These are phyloP conservation scores for Fusarium tupiense DNA, from an alignment of 2,329 filamentous ascomycete species.

Conservation along the genomic window DNA sequence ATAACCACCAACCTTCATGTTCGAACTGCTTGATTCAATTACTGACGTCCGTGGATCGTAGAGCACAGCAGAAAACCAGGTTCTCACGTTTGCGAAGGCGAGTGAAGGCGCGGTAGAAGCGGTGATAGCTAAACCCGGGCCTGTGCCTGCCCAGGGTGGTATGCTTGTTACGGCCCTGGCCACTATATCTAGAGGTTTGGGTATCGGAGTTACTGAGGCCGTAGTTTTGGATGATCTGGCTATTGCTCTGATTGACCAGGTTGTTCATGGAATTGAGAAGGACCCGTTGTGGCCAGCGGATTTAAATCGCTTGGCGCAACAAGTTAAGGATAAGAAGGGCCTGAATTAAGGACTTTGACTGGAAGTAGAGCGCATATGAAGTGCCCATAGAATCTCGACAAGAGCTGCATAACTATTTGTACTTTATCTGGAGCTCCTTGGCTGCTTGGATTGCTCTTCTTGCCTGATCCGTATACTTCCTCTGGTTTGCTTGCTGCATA, in stretches of 20 bases:
- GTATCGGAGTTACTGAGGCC: background rate
- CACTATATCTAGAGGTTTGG: background rate
- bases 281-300: background rate
- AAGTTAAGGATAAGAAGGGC: background rate
- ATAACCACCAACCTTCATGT: no score
- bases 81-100: background rate
- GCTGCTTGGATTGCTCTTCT: background rate
- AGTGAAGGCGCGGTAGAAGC: background rate
- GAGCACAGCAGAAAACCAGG: background rate
- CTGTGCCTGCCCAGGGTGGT: background rate
- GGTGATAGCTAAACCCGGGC: background rate
- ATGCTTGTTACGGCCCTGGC: fast-evolving
- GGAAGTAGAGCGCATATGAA: fast-evolving
- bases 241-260: background rate
- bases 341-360: fast-evolving
- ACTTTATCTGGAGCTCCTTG: background rate
- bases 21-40: fast-evolving
- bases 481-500: background rate
- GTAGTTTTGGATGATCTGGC: background rate
- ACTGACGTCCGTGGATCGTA: background rate
- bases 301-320: background rate
- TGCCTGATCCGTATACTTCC: background rate
- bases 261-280: background rate
- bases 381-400: no score
- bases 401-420: background rate